Percentiles rank a stretch among this genome's conserved stretches.
Evolutionary conservation across 495 filamentous ascomycete species (phyloP).

Genomic region (Penicillium flavigenum): DNA sequence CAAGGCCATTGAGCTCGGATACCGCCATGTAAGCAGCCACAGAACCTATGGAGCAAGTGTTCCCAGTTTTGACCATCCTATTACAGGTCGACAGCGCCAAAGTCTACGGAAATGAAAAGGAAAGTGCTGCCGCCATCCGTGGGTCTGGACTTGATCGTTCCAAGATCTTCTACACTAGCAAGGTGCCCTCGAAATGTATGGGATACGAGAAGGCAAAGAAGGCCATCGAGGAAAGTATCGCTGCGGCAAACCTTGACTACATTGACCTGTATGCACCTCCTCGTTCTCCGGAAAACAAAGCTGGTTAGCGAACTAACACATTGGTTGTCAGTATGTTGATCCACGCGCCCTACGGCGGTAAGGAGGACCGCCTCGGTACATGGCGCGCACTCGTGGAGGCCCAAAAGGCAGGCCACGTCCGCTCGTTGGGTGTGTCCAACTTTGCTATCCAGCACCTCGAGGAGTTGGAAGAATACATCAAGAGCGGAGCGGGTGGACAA

Average conservation of each 20-base stretch:
- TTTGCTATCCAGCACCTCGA: slow-evolving; percentile 56
- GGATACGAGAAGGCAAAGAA: slow-evolving; percentile 53
- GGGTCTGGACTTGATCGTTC: slow-evolving; percentile 46
- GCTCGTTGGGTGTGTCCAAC: slow-evolving; percentile 57
- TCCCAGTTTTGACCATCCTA: neutral
- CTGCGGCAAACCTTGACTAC: slow-evolving; percentile 49
- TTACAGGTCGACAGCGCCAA: slow-evolving; percentile 55
- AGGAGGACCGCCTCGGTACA: slow-evolving; percentile 47
- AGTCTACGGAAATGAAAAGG: slow-evolving; percentile 53
- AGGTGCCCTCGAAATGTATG: slow-evolving; percentile 46
- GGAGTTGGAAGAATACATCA: slow-evolving; percentile 71
- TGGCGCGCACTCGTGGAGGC: slow-evolving; percentile 59
- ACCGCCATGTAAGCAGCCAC: slow-evolving; percentile 59
- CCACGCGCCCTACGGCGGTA: slow-evolving; percentile 57
- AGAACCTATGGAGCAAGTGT: neutral
- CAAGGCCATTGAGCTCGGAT: slow-evolving; percentile 67
- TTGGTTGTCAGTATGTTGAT: slow-evolving; percentile 44
- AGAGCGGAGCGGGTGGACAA: slow-evolving; percentile 68
- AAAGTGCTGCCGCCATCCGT: slow-evolving; percentile 48
- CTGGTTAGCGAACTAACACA: slow-evolving; percentile 1
- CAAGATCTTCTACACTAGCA: slow-evolving; percentile 58
- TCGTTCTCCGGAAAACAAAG: neutral
- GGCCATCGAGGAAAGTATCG: slow-evolving; percentile 50
- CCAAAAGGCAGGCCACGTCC: slow-evolving; percentile 51
- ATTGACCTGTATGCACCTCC: slow-evolving; percentile 49